A percentile compares a stretch with the other conserved stretches of the same genome.
Conservation (phyloP, 2,329 filamentous ascomycete species). For the Hysterium pulicare region DNA sequence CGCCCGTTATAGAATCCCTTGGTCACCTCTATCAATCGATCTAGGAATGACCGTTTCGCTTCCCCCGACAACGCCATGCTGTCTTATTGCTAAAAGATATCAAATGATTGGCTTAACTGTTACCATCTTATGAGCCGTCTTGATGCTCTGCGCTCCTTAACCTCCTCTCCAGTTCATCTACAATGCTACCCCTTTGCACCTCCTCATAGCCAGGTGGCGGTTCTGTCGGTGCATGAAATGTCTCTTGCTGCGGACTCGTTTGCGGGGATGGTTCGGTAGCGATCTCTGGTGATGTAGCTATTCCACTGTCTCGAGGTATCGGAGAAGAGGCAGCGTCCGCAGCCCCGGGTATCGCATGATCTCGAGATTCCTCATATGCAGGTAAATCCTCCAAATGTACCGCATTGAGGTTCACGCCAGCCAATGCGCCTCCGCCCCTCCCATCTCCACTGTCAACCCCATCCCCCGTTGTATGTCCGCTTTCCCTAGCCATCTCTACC, state of each 20-base stretch:
- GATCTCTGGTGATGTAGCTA: constrained; percentile 15
- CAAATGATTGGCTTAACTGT: not conserved
- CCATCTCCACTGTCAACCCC: constrained; percentile 29
- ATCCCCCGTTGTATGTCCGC: constrained; percentile 50
- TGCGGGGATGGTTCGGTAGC: constrained; percentile 29
- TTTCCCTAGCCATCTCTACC: constrained; percentile 69
- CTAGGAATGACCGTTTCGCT: not conserved
- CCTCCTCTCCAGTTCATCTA: constrained; percentile 64
- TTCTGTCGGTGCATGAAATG: constrained; percentile 58
- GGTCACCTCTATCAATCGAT: not conserved
- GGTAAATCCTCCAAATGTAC: constrained; percentile 84
- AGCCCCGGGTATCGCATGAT: constrained; percentile 27
- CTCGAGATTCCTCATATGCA: constrained; percentile 68
- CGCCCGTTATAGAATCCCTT: not conserved
- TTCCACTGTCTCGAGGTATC: constrained; percentile 11
- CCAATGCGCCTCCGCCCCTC: constrained; percentile 39
- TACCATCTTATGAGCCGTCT: constrained; percentile 13
- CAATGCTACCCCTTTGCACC: constrained; percentile 76
- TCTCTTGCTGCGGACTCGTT: constrained; percentile 27
- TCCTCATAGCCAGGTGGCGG: constrained; percentile 92
- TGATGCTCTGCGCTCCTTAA: constrained; percentile 24
- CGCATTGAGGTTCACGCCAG: constrained; percentile 55
- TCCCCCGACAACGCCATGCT: constrained; percentile 27
- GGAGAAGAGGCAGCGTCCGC: constrained; percentile 30
- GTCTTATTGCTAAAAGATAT: not conserved